Percentiles rank a stretch among this genome's conserved stretches.
phyloP scores from a whole-genome alignment of 2,329 filamentous ascomycete species.

The Blumeria graminis region DNA sequence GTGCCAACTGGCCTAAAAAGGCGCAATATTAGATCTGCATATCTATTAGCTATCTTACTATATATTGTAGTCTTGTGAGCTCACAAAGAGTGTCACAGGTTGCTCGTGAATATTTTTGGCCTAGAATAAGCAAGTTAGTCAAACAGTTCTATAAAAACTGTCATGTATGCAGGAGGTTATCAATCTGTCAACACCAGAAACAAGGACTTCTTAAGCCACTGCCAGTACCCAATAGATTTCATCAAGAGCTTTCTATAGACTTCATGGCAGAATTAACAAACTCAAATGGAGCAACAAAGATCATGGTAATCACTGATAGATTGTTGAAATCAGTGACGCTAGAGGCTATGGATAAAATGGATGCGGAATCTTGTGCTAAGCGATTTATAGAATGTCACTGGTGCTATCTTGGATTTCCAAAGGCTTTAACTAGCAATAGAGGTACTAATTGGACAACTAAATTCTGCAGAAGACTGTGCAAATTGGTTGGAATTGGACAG shows the following conservation, averaged over 20 bases:
- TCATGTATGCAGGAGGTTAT: not conserved
- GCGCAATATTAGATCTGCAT: too few species aligned
- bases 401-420: not conserved
- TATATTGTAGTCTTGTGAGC: too few species aligned
- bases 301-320: constrained; percentile 1
- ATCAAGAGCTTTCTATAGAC: not conserved
- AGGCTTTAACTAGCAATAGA: not conserved
- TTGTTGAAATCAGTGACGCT: not conserved
- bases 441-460: constrained; percentile 1
- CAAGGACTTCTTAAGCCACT: not conserved
- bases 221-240: not conserved
- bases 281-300: not conserved
- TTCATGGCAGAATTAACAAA: not conserved
- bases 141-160: not conserved
- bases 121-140: not conserved
- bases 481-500: not conserved
- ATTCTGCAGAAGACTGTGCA: not conserved
- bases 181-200: not conserved
- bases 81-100: too few species aligned
- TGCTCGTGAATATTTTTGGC: not conserved
- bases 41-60: too few species aligned
- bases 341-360: not conserved
- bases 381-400: not conserved
- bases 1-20: too few species aligned
- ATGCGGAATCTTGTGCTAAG: not conserved